Evolutionary conservation across 768 basidiomycete species (phyloP).

Genomic region (Suillus luteus): DNA sequence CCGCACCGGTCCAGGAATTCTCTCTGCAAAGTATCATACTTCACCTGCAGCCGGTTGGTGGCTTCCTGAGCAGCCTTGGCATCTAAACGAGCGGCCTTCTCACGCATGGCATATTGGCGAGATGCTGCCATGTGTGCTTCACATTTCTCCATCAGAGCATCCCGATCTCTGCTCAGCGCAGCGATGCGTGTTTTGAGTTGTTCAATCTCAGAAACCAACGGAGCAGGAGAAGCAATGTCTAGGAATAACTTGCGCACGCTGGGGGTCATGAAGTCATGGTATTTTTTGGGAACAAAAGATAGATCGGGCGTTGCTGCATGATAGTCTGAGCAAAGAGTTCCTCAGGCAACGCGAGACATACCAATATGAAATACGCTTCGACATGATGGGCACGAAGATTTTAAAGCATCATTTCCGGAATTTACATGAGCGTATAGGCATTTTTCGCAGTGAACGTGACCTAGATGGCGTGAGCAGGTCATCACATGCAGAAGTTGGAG

Average conservation of each 20-base stretch:
- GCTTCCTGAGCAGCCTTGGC: constrained; percentile 42
- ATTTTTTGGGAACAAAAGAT: constrained; percentile 52
- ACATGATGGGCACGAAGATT: constrained; percentile 62
- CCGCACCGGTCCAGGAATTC: constrained; percentile 18
- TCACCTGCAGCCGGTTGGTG: constrained; percentile 39
- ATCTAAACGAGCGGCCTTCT: constrained; percentile 26
- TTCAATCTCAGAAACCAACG: constrained; percentile 35
- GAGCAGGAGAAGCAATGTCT: constrained; percentile 37
- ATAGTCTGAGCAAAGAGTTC: constrained; percentile 1
- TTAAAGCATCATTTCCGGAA: constrained; percentile 32
- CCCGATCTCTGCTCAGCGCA: constrained; percentile 42
- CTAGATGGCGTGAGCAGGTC: constrained; percentile 34
- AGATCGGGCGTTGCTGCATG: constrained; percentile 49
- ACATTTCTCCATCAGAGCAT: constrained; percentile 44
- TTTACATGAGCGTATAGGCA: constrained; percentile 47
- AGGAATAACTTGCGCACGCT: constrained; percentile 58
- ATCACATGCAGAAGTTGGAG: neutral
- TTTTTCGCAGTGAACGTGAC: constrained; percentile 65
- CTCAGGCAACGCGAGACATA: constrained; percentile 30
- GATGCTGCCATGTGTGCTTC: constrained; percentile 41
- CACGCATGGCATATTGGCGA: constrained; percentile 34
- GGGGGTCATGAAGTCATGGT: constrained; percentile 59
- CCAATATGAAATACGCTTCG: constrained; percentile 55
- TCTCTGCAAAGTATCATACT: constrained; percentile 33
- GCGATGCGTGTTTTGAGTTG: constrained; percentile 41